Evolutionary conservation across 305 asterid genomes (phyloP), one percentile per base, ranked within the genome.

Genomic region (Petunia hybrid): DNA sequence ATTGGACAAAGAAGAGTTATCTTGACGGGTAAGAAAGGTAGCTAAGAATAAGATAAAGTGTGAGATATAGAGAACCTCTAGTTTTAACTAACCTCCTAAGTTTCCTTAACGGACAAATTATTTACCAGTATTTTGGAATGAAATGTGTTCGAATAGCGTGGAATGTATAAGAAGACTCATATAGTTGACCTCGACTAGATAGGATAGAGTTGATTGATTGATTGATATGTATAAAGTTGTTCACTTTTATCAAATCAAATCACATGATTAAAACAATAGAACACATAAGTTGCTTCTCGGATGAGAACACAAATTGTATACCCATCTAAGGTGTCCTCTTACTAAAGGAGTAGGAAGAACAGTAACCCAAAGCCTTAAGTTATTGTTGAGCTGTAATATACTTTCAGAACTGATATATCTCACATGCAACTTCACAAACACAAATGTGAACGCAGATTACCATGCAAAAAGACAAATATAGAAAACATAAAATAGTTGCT

Each of bases 401-500:
- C 12, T 60, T 22, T 6, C 9, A 60, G 65, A 31, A 31, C 66
- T 22, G 39, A 31, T 8, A 61, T 13, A 61, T 61, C 5, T 39
- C 13, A 61, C 66, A 61, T 61, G 40, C 39, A 61, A 61, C 66
- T 61, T 61, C 40, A 61, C 40, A 22, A 57, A 22, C 9, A 61
- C 66, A 61, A 61, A 22, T 61, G 66, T 7, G 35, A 59, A 16
- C 64, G 6, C 38, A 16, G 38, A 59, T 16, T 59, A 16, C 22
- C 39, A 61, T 5, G 22, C 2, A 3, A 55, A 59, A 16, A 59
- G 35, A 59, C 31, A 61, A 61, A 61, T 61, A 31, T 35, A 22
- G 67, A 5, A 62, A 38, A 14, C 79, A 74, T 53, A 74, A 74
- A 38, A 36, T 10, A 74, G 65, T 74, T 53, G 51, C 22, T 9